phyloP scores from a whole-genome alignment of 257 asterid genomes.

The Fraxinus americana region DNA sequence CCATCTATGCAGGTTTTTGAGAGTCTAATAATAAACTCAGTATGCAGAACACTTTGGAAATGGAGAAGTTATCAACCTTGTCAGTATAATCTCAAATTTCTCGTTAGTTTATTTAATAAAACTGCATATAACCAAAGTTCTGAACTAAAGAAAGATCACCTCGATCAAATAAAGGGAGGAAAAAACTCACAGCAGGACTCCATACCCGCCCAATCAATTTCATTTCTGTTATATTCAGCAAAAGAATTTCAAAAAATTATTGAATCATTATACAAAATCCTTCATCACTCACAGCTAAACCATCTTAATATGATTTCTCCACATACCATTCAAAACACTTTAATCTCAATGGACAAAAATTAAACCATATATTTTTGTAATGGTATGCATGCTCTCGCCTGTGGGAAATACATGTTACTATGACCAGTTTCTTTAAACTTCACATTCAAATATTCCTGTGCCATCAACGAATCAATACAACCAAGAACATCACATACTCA shows the following conservation, averaged over 20 bases:
- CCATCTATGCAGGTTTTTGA: not conserved
- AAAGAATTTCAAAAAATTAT: conserved; percentile 6
- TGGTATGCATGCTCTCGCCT: conserved; percentile 46
- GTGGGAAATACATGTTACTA: conserved; percentile 99
- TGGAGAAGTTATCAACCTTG: not conserved
- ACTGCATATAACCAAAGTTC: not conserved
- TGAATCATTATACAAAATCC: not conserved
- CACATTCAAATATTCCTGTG: conserved; percentile 91
- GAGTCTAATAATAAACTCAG: not conserved
- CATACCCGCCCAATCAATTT: not conserved
- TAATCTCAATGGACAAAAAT: not conserved
- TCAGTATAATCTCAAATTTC: not conserved
- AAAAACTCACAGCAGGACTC: not conserved
- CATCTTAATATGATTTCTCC: conserved; percentile 15
- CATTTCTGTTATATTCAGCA: not conserved
- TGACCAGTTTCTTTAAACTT: conserved; percentile 99
- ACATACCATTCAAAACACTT: not conserved
- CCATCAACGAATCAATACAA: conserved; percentile 19
- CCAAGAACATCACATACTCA: not conserved
- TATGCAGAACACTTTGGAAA: not conserved
- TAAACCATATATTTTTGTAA: conserved; percentile 11
- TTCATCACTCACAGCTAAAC: conserved; percentile 18
- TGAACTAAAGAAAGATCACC: not conserved
- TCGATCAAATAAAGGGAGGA: not conserved
- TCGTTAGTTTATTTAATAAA: not conserved